These are phyloP conservation scores for Rhodotorula kratochvilovae DNA, from an alignment of 768 basidiomycete species.

Conservation along the genomic window DNA sequence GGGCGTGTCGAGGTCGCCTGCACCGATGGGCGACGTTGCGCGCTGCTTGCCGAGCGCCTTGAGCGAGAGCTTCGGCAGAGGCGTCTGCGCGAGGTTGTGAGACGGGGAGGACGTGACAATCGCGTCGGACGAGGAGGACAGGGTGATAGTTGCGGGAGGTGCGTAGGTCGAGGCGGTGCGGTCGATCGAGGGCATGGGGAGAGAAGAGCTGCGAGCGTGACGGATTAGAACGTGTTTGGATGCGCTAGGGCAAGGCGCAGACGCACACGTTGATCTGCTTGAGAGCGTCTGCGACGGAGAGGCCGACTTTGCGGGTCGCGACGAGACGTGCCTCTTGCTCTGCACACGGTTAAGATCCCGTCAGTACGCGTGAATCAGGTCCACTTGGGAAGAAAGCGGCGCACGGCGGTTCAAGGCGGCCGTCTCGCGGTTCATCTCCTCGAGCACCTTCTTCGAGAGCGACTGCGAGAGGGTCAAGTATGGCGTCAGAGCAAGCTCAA, in stretches of 20 bases:
- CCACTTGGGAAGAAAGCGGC: not conserved
- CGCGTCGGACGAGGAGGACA: conserved; percentile 4
- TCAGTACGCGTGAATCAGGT: not conserved
- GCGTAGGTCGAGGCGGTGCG: not conserved
- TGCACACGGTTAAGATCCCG: not conserved
- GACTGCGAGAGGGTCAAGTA: not conserved
- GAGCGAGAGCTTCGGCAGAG: not conserved
- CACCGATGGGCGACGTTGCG: conserved; percentile 11
- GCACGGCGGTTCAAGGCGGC: conserved; percentile 20
- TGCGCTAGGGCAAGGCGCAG: not conserved
- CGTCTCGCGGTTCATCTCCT: conserved; percentile 25
- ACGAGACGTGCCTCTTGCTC: conserved; percentile 11
- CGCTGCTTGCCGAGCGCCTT: conserved; percentile 19
- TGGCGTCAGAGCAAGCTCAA: too few species aligned
- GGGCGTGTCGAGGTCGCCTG: conserved; percentile 2
- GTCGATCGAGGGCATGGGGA: not conserved
- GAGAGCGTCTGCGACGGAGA: not conserved
- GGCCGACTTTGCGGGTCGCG: not conserved
- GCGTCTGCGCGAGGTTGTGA: not conserved
- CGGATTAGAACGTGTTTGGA: not conserved
- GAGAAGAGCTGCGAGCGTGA: not conserved
- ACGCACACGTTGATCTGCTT: not conserved
- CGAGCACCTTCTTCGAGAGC: conserved; percentile 20
- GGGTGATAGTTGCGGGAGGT: not conserved
- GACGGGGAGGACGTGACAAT: conserved; percentile 10